These are phyloP conservation scores for Quercus ilex DNA, from an alignment of 306 rosid genomes.

Conservation along the genomic window DNA sequence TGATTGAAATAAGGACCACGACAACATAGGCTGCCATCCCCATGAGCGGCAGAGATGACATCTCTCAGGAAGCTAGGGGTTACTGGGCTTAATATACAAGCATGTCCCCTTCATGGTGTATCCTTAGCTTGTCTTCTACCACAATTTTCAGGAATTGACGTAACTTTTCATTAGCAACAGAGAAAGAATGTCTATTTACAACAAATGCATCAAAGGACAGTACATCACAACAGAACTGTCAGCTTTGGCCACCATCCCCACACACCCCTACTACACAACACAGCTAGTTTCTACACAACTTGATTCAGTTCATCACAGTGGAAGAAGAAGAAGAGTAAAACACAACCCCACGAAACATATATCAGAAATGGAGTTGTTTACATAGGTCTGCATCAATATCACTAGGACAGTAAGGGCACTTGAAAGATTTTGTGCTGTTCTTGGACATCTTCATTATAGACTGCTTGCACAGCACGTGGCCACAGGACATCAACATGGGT, in stretches of 20 bases:
- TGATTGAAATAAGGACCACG: too few species aligned
- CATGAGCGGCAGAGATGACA: background rate
- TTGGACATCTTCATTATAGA: conserved; percentile 92
- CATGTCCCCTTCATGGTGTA: background rate
- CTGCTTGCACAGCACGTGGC: conserved; percentile 93
- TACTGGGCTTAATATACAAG: background rate
- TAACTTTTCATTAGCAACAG: conserved; percentile 15
- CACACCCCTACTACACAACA: conserved; percentile 25
- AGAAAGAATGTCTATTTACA: conserved; percentile 67
- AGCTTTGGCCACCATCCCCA: conserved; percentile 25
- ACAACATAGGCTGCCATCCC: background rate
- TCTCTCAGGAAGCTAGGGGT: background rate
- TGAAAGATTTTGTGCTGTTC: conserved; percentile 66
- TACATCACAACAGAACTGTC: conserved; percentile 27
- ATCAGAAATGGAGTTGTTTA: conserved; percentile 60
- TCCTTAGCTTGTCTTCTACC: background rate
- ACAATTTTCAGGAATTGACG: background rate
- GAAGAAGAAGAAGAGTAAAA: background rate
- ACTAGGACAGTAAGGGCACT: conserved; percentile 84
- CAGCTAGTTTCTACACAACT: conserved; percentile 32
- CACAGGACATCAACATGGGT: conserved; percentile 86
- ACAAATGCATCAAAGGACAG: conserved; percentile 24
- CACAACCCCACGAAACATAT: conserved; percentile 17
- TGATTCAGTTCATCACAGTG: conserved; percentile 31
- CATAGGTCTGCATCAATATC: conserved; percentile 62